Conservation (phyloP, 140 eudicot genomes). For the Ambrosia hybrid region DNA sequence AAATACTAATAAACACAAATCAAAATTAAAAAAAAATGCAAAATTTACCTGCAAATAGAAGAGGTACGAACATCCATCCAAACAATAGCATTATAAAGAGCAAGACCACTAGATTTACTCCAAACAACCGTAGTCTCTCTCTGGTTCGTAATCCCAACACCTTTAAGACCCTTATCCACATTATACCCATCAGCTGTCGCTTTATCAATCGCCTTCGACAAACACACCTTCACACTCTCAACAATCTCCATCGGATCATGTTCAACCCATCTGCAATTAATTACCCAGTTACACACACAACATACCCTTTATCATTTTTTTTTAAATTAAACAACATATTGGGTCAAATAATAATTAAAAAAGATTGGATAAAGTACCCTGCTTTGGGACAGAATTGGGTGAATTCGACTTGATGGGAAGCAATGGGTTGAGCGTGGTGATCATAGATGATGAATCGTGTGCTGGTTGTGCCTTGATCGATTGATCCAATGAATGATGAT, state of each 20-base stretch:
- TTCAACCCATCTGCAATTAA: conserved; percentile 94
- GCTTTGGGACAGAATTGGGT: conserved; percentile 91
- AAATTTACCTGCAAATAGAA: conserved; percentile 80
- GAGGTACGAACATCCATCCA: conserved; percentile 98
- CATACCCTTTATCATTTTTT: too few species aligned
- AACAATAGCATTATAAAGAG: conserved; percentile 88
- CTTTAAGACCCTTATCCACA: conserved; percentile 76
- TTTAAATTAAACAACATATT: neutral
- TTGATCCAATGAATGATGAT: conserved; percentile 69
- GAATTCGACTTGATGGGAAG: conserved; percentile 96
- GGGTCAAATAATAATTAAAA: neutral
- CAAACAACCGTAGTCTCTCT: conserved; percentile 93
- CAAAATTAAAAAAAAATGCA: neutral
- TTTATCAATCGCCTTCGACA: conserved; percentile 80
- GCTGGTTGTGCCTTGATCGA: conserved; percentile 99
- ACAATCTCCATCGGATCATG: conserved; percentile 95
- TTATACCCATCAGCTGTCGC: conserved; percentile 76
- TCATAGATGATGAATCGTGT: conserved; percentile 93
- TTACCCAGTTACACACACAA: too few species aligned
- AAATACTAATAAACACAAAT: neutral
- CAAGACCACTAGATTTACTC: conserved; percentile 88
- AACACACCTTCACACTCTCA: conserved; percentile 77
- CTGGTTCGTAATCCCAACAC: conserved; percentile 88
- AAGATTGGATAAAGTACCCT: conserved; percentile 48
- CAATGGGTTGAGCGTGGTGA: conserved; percentile 48